Base-by-base conservation (phyloP, 2,329 filamentous ascomycete species). In the Plenodomus tracheiphilus region DNA sequence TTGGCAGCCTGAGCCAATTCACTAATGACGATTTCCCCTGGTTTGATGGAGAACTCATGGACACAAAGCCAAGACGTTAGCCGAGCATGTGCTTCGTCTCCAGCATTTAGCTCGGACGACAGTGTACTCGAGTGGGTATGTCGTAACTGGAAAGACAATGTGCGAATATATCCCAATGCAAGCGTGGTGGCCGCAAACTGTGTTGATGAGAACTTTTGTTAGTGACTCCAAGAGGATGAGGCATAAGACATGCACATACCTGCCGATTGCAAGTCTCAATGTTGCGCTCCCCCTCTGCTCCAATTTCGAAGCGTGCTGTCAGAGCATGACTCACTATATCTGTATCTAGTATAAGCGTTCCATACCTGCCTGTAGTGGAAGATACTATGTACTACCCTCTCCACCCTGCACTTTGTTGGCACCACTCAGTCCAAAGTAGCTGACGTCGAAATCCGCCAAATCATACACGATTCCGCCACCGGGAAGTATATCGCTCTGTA, bases 401-500 rank as follows among this genome's bases (percentile, higher is more conserved):
- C n/a, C 38, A 28, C 41, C 51, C 16, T 45, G 46, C 9, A 53
- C 53, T 2, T 28, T 47, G 42, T 62, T 52, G 8, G 40, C 51
- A 11, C 56, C 48, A 19, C 61, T 22, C 6, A 56, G 44, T 10
- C 52, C 58, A 37, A 62, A 47, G 49, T 64, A 68, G 18, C 53
- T 50, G 9, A 68, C 56, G 46, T 71, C 65, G 22, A 66, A 49
- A 41, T 70, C 66, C 13, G 62, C 65, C 19, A 70, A 30, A 54
- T 70, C 66, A 41, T 64, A 70, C 10, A 58, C 40, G 1, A 66
- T 47, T 1, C 65, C 59, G 13, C 47, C 50, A 0, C 62, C 65
- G 1, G 66, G 65, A 7, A 70, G 43, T 11, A 55, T 51, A 37
- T 68, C 63, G 47, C 70, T 74, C 32, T 66, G 59, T 6, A 74